These are phyloP conservation scores for Exophiala spinifera DNA, from an alignment of 2,329 filamentous ascomycete genomes.

Conservation along the genomic window DNA sequence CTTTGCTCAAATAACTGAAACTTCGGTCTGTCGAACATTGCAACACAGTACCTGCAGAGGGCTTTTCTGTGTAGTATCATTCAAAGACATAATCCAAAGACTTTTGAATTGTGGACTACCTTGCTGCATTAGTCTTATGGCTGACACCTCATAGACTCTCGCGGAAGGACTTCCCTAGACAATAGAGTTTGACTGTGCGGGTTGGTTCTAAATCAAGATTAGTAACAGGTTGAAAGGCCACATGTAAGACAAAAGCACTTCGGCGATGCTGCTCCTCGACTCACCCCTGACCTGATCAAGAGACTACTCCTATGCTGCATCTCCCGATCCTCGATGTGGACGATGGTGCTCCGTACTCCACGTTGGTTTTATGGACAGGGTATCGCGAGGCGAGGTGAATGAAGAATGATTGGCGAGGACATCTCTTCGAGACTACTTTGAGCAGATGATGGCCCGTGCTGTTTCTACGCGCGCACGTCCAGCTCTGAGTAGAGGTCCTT, in stretches of 20 bases:
- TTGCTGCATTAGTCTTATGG: no score
- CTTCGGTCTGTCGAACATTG: no score
- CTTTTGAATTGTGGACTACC: no score
- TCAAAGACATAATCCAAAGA: no score
- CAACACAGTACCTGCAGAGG: no score
- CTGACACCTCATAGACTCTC: not conserved
- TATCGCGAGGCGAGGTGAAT: not conserved
- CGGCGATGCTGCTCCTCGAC: not conserved
- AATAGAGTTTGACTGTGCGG: not conserved
- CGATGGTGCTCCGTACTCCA: not conserved
- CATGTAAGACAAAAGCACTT: not conserved
- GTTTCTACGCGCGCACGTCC: not conserved
- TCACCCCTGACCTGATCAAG: not conserved
- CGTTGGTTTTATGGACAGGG: not conserved
- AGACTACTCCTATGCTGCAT: not conserved
- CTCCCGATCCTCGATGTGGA: not conserved
- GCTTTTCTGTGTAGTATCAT: no score
- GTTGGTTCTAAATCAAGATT: not conserved
- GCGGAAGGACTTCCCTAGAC: not conserved
- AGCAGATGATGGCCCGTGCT: constrained; percentile 1
- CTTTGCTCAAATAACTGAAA: no score
- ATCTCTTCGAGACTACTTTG: not conserved
- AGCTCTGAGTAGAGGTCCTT: not conserved
- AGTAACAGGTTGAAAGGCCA: not conserved
- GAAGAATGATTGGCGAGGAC: no score